phyloP scores from a whole-genome alignment of 345 rosid genomes.

The Salix dunnii region DNA sequence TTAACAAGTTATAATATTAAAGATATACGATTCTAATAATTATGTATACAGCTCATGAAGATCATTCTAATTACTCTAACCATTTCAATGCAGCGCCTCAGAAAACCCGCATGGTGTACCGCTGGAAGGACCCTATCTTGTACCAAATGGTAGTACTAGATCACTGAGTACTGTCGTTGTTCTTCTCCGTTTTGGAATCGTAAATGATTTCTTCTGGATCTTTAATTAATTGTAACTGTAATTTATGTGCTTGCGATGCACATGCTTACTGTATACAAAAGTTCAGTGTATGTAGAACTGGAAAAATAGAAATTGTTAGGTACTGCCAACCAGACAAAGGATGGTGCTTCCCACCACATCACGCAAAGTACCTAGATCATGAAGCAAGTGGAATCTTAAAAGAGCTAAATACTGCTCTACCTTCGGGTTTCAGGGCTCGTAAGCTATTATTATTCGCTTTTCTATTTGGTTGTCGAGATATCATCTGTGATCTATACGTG shows the following conservation, averaged over 20 bases:
- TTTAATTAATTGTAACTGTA: background rate
- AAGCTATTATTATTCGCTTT: background rate
- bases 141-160: background rate
- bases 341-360: conserved; percentile 30
- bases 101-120: no score
- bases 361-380: conserved; percentile 9
- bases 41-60: background rate
- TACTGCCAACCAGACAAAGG: conserved; percentile 14
- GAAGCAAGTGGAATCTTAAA: conserved; percentile 18
- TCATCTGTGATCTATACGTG: background rate
- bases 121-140: background rate
- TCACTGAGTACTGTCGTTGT: background rate
- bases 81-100: background rate
- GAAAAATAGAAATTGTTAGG: conserved; percentile 11
- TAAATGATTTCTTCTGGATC: background rate
- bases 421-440: conserved; percentile 1
- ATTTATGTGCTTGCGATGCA: background rate
- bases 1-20: conserved; percentile 12
- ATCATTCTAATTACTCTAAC: background rate
- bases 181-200: background rate
- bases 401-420: background rate
- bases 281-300: conserved; percentile 4
- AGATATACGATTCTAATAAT: background rate
- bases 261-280: background rate
- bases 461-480: background rate